These are phyloP conservation scores for Crithidia bombi DNA, from an alignment of 208 protist genomes.

Conservation along the genomic window DNA sequence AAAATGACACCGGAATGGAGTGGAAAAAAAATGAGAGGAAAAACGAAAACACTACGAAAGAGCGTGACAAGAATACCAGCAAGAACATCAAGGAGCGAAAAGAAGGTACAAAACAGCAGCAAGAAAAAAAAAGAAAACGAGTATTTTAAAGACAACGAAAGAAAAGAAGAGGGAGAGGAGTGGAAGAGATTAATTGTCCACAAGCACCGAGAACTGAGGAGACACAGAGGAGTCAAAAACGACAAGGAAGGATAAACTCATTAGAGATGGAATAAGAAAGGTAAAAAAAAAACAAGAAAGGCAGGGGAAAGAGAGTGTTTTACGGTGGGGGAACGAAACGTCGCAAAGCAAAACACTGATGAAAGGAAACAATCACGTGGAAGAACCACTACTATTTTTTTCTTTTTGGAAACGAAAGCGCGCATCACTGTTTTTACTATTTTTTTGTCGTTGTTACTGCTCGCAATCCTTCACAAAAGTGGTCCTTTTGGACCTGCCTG, in stretches of 20 bases:
- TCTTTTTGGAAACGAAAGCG: background rate
- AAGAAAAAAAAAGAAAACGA: background rate
- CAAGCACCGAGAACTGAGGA: no score
- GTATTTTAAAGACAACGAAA: no score
- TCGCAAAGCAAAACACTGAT: background rate
- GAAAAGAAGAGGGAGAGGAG: constrained; percentile 7
- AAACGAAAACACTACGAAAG: background rate
- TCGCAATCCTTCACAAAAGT: background rate
- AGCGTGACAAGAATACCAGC: no score
- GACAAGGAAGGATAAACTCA: no score
- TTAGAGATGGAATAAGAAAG: no score
- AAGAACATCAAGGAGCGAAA: constrained; percentile 2
- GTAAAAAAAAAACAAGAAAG: constrained; percentile 19
- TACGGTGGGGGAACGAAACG: background rate
- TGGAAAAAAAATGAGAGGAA: constrained; percentile 7
- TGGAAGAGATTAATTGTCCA: no score
- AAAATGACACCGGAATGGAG: constrained; percentile 10
- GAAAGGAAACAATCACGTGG: background rate
- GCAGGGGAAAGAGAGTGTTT: constrained; percentile 19
- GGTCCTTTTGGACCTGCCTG: background rate
- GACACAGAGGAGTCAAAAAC: no score
- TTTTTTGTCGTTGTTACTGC: no score
- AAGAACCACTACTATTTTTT: constrained; percentile 8
- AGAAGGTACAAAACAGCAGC: background rate
- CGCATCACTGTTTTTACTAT: no score